Base-by-base conservation (phyloP, 768 basidiomycete genomes). In the Lactarius hatsudake region DNA sequence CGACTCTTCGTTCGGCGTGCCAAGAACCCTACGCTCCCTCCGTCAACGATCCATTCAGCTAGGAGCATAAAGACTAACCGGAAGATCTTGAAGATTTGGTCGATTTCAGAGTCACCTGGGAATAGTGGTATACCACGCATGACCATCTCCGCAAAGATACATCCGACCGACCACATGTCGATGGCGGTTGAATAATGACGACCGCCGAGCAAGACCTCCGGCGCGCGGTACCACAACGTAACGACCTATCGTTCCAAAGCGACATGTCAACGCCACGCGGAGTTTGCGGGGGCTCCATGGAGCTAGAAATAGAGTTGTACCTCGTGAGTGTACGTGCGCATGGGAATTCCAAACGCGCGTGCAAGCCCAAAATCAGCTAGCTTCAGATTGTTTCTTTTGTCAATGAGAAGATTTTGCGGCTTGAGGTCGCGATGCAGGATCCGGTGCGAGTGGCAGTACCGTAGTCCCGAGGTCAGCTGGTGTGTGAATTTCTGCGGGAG, bases 91-190 rank as follows among this genome's bases (percentile, higher is more conserved):
- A 98, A 98, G 70, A 98, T 98, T 81, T 99, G 97, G 79, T 99
- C 97, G 75, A 98, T 99, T 80, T 99, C 97, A 32, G 97, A 98
- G 79, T 99, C 97, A 5, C 97, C 97, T 28, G 97, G 96, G 84
- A 99, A 99, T 15, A 98, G 82, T 2, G 96, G 86, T 75, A 88
- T 78, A 71, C 91, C 91, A 67, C 87, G 84, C 90, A 96, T 93
- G 62, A 94, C 90, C 96, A 98, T 98, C 80, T 99, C 97, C 9
- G 96, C 96, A 74, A 97, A 94, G 76, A 99, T 98, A 75, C 96
- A 98, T 0, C 91, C 97, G 26, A 99, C 96, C n/a, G 94, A 96
- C 97, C 97, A 99, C 94, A 98, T 97, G 79, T 99, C 97, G 73
- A 99, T 92, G 3, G 94, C 93, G 2, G 97, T 99, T 18, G 94